Evolutionary conservation across 228 moss, liverwort and hornwort species (phyloP).

Genomic region (Sphagnum magellanicum): DNA sequence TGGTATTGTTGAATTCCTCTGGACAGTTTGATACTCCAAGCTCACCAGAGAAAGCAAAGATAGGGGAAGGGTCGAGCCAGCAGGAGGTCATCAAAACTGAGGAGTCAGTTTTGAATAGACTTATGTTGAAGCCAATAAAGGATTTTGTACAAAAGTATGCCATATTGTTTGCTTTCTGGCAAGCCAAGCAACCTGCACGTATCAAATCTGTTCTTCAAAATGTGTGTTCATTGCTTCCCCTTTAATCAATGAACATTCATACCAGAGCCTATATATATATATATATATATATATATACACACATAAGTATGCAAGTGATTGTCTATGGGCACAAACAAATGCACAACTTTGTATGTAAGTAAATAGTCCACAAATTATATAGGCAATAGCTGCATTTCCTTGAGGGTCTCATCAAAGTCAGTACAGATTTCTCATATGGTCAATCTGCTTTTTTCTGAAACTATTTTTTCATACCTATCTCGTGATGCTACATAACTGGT

Average conservation of each 20-base stretch:
- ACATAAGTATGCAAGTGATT: too few relatives aligned
- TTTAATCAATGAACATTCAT: not conserved
- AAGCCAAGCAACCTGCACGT: constrained; percentile 84
- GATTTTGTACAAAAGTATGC: constrained; percentile 27
- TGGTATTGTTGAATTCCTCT: constrained; percentile 75
- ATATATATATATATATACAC: too few relatives aligned
- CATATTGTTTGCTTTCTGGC: constrained; percentile 90
- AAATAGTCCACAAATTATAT: too few relatives aligned
- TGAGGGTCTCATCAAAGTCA: too few relatives aligned
- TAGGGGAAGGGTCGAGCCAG: constrained; percentile 63
- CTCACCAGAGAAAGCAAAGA: constrained; percentile 15
- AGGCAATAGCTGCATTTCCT: too few relatives aligned
- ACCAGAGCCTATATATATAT: not conserved
- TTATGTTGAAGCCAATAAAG: constrained; percentile 56
- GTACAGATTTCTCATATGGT: too few relatives aligned
- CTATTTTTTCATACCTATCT: too few relatives aligned
- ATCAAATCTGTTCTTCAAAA: constrained; percentile 76
- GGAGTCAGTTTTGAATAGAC: constrained; percentile 35
- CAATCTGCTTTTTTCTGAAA: too few relatives aligned
- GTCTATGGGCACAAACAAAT: too few relatives aligned
- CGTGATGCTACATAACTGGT: too few relatives aligned
- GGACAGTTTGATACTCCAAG: constrained; percentile 67
- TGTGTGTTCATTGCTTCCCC: constrained; percentile 20
- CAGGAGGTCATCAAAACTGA: constrained; percentile 28
- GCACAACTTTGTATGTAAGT: too few relatives aligned